Evolutionary conservation across 495 filamentous ascomycete species (phyloP), one percentile per base, ranked within the genome.

Genomic region (Penicillium argentinense): DNA sequence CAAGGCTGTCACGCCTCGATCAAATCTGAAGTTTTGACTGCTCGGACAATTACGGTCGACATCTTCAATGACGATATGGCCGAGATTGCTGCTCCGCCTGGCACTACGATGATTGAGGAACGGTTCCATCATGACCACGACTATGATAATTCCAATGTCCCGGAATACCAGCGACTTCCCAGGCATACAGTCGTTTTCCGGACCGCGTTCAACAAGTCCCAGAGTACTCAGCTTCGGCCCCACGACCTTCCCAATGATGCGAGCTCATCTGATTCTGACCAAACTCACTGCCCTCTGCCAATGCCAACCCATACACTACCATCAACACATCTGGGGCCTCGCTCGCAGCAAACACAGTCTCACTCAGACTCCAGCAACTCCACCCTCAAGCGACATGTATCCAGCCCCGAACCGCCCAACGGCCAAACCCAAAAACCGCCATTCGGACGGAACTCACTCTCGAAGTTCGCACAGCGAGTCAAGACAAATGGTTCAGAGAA

Each of bases 21-120:
- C 34, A 81, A 73, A 7, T 84, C 83, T 3, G 79, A 82, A 17
- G 69, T 78, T 7, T 73, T 77, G 14, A 87, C 82, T 5, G 84
- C 80, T 3, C 83, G 82, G 39, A 88, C 78, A 0, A 83, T 89
- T 49, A 88, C 84, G 0, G 84, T 91, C 3, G 84, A 89, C 45
- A 79, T 89, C 14, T 80, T 72, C 13, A 82, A 87, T 30, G 72
- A 81, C 21, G 71, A 79, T 14, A 70, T 70, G 17, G 71, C 80
- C 3, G 76, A 82, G 12, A 74, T 90, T 19, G 63, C 75, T 7
- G 78, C 85, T 8, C 84, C 86, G 2, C 78, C 82, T 1, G 82
- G 83, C 0, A 79, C 86, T 16, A 84, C 85, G 54, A 70, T 90
- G 44, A 60, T 89, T 23, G 76, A 83, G 54, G 74, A 86, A 64